A percentile compares a stretch with the other conserved stretches of the same genome.
Evolutionary conservation across 306 rosid genomes (phyloP).

Genomic region (Glycine soja): DNA sequence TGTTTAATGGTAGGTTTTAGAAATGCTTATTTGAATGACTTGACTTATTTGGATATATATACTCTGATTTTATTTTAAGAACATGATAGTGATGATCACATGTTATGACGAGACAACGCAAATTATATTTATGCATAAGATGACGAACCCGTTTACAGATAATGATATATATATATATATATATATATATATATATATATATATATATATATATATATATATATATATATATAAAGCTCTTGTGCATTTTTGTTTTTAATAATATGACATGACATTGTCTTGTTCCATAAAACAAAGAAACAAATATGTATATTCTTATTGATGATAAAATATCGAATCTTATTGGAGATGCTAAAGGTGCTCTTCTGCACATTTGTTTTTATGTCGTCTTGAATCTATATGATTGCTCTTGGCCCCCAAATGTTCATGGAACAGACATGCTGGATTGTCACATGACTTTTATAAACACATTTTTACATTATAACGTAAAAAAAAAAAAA

Average conservation of each 20-base stretch:
- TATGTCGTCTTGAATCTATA: not conserved
- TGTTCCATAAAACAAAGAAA: not conserved
- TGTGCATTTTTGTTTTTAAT: not conserved
- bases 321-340: not conserved
- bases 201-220: too few relatives aligned
- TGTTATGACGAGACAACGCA: not conserved
- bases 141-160: not conserved
- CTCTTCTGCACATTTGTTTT: slow-evolving; percentile 6
- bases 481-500: not conserved
- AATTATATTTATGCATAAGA: slow-evolving; percentile 1
- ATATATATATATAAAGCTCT: not conserved
- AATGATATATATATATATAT: not conserved
- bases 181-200: too few relatives aligned
- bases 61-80: not conserved
- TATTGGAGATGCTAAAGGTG: not conserved
- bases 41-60: not conserved
- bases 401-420: not conserved
- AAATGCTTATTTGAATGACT: not conserved
- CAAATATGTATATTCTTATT: not conserved
- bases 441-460: not conserved
- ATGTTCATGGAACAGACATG: not conserved
- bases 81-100: not conserved
- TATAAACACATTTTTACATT: not conserved
- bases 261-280: not conserved
- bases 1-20: not conserved